Conservation (phyloP, 495 filamentous ascomycete species). For the Bacidia rubella region DNA sequence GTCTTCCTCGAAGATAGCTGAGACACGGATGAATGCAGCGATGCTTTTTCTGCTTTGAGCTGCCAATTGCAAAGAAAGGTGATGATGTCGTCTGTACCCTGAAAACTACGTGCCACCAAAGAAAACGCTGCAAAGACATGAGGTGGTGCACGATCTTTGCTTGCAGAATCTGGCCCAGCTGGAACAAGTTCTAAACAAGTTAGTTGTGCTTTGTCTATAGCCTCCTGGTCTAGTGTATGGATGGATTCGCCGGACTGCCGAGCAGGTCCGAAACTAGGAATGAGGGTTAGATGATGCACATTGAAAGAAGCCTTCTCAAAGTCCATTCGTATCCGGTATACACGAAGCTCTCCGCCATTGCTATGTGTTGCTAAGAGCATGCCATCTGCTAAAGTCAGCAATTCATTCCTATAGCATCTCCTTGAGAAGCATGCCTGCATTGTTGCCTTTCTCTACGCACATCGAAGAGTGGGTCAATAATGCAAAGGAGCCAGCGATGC, state of each 20-base stretch:
- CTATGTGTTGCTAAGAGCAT: conserved; percentile 54
- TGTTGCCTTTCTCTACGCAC: conserved; percentile 48
- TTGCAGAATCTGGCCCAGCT: conserved; percentile 35
- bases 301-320: conserved; percentile 34
- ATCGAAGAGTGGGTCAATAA: conserved; percentile 70
- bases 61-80: conserved; percentile 71
- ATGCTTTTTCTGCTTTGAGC: conserved; percentile 42
- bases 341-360: conserved; percentile 48
- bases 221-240: background rate
- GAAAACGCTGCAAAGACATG: conserved; percentile 62
- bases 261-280: conserved; percentile 31
- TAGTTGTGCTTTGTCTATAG: conserved; percentile 30
- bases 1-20: conserved; percentile 54
- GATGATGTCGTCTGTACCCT: conserved; percentile 40
- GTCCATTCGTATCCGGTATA: conserved; percentile 47
- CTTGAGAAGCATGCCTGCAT: conserved; percentile 1
- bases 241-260: conserved; percentile 14
- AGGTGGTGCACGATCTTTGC: conserved; percentile 38
- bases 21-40: conserved; percentile 59
- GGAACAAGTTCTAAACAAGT: conserved; percentile 56
- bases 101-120: conserved; percentile 34
- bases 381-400: conserved; percentile 24
- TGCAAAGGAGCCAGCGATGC: conserved; percentile 50
- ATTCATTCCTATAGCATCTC: background rate
- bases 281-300: conserved; percentile 34